Evolutionary conservation across 2,329 filamentous ascomycete species (phyloP).

Genomic region (Shiraia bambusicola): DNA sequence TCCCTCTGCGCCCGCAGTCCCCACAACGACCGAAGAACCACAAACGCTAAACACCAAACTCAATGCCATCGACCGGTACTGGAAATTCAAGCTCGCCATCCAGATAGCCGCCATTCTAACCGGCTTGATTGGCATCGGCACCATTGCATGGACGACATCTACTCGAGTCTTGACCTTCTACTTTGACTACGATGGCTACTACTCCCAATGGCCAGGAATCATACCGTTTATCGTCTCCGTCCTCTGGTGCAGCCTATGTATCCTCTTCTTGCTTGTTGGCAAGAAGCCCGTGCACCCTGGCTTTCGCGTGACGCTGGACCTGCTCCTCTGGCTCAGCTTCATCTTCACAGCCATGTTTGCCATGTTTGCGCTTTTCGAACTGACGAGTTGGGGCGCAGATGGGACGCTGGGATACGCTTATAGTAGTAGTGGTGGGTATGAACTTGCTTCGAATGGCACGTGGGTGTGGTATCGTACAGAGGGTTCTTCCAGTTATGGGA

Average conservation of each 20-base stretch:
- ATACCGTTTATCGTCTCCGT: conserved; percentile 35
- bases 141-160: conserved; percentile 23
- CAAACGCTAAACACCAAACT: conserved; percentile 27
- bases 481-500: conserved; percentile 9
- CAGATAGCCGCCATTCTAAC: conserved; percentile 23
- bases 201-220: conserved; percentile 22
- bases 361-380: conserved; percentile 13
- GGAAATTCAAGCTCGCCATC: conserved; percentile 36
- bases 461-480: conserved; percentile 30
- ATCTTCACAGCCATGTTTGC: conserved; percentile 32
- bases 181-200: conserved; percentile 18
- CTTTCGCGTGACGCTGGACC: conserved; percentile 36
- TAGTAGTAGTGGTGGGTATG: conserved; percentile 22
- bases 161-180: conserved; percentile 2
- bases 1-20: conserved; percentile 3
- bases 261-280: conserved; percentile 28
- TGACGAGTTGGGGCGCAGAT: conserved; percentile 21
- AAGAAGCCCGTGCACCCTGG: conserved; percentile 39
- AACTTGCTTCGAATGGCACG: conserved; percentile 28
- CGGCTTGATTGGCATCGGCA: conserved; percentile 36
- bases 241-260: conserved; percentile 33
- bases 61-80: conserved; percentile 30
- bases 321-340: conserved; percentile 40
- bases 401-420: conserved; percentile 17
- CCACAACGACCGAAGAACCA: conserved; percentile 8